Base-by-base conservation (phyloP, 495 filamentous ascomycete species). In the Diplogelasinospora grovesii region DNA sequence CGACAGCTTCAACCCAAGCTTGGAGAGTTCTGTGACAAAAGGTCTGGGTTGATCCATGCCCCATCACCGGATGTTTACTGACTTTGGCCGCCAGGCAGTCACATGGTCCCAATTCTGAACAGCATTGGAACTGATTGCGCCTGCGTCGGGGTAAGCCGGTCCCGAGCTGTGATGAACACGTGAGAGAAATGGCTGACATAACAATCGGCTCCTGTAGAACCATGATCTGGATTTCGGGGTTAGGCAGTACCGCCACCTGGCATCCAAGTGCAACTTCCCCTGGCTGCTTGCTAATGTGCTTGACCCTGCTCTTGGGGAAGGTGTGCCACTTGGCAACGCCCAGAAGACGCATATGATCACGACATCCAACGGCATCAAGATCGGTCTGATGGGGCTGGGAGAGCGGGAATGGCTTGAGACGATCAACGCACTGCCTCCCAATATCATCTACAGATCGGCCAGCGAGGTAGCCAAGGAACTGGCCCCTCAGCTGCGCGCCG, bases 211-310 rank as follows among this genome's bases (percentile, higher is more conserved):
- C n/a, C n/a, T n/a, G n/a, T 38, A 69, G 75, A 95, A 95, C 56
- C 89, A 95, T 60, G 89, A 95, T 56, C 78, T 95, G 25, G 89
- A 95, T 59, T 95, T 95, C 53, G 89, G 89, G n/a, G 82, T 90
- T 14, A 60, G 67, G 8, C 87, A 93, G 54, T 85, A 86, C 55
- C 74, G 71, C 15, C 70, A 90, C 56, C 63, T 95, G 14, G 73
- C 78, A 6, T 67, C 69, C 4, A 78, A 85, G 52, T 92, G 86
- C 66, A 68, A 69, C 14, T 95, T 95, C 44, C 89, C 89, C 2
- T 95, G 89, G 89, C 75, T 95, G 1, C 66, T 92, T 11, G 86
- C 86, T 36, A 94, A 95, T 40, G 77, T 89, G 5, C 61, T 88
- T 7, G 87, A 89, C 63, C 85, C 85, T 0, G 85, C 81, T 0